Evolutionary conservation across 257 asterid species (phyloP).

Genomic region (Marsdenia floribunda): DNA sequence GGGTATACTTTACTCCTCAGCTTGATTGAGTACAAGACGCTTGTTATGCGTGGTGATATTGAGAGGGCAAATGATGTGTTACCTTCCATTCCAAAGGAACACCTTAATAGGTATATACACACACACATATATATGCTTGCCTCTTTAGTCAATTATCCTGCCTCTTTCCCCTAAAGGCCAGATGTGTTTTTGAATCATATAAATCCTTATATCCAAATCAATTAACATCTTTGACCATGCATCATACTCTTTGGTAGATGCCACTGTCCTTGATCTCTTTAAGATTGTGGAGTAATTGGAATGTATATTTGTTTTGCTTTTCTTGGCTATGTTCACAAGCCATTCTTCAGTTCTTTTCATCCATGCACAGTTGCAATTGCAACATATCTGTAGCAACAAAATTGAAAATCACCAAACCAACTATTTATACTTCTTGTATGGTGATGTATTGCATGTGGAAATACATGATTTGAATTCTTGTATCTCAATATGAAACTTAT

Average conservation of each 20-base stretch:
- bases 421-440: neutral
- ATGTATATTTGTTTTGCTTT: neutral
- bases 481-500: neutral
- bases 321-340: neutral
- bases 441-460: neutral
- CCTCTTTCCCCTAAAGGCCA: neutral
- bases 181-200: neutral
- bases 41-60: constrained; percentile 92
- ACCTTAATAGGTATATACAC: constrained; percentile 58
- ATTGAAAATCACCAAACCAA: neutral
- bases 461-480: constrained; percentile 1
- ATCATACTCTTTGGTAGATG: neutral
- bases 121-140: constrained; percentile 6
- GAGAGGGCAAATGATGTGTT: constrained; percentile 80
- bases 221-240: neutral
- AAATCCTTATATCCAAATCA: neutral
- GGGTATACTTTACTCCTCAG: constrained; percentile 82
- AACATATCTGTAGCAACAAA: neutral
- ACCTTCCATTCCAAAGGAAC: constrained; percentile 87
- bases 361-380: too few species aligned
- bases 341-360: neutral
- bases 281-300: neutral
- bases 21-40: constrained; percentile 96
- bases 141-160: neutral
- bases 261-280: too few species aligned